Percentiles rank a stretch among this genome's conserved stretches.
Conservation (phyloP, 768 basidiomycete genomes). For the Melanogaster broomeanus region DNA sequence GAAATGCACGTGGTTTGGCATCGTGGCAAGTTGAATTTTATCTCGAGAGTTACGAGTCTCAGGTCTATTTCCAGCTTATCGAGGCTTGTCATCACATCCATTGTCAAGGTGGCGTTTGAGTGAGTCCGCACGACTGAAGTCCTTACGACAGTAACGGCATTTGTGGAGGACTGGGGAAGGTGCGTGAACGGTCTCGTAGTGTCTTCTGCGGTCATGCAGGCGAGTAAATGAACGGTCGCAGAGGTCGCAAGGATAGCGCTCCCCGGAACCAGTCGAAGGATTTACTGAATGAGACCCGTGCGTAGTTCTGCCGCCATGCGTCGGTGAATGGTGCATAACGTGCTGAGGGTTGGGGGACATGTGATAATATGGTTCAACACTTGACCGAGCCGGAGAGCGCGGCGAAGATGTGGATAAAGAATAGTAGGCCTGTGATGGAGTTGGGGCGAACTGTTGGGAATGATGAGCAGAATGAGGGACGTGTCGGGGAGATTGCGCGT, state of each 20-base stretch:
- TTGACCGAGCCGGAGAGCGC: slow-evolving; percentile 30
- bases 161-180: slow-evolving; percentile 63
- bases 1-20: not conserved
- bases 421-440: slow-evolving; percentile 47
- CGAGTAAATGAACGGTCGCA: slow-evolving; percentile 82
- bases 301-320: slow-evolving; percentile 16
- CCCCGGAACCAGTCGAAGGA: slow-evolving; percentile 36
- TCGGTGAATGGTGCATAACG: slow-evolving; percentile 16
- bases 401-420: slow-evolving; percentile 27
- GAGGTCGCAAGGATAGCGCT: slow-evolving; percentile 70
- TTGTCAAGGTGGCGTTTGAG: slow-evolving; percentile 83
- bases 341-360: slow-evolving; percentile 42
- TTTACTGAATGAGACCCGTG: slow-evolving; percentile 14
- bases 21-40: not conserved
- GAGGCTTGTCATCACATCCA: slow-evolving; percentile 69
- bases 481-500: slow-evolving; percentile 17
- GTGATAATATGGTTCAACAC: slow-evolving; percentile 41
- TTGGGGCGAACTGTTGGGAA: slow-evolving; percentile 45
- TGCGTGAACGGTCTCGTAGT: slow-evolving; percentile 76
- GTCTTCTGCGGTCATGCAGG: slow-evolving; percentile 79
- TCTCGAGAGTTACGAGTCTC: not conserved
- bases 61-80: slow-evolving; percentile 21
- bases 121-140: slow-evolving; percentile 78
- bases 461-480: slow-evolving; percentile 21
- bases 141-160: slow-evolving; percentile 74